Evolutionary conservation across 1,139 yeast genomes (phyloP).

Genomic region (Geotrichum siamense): DNA sequence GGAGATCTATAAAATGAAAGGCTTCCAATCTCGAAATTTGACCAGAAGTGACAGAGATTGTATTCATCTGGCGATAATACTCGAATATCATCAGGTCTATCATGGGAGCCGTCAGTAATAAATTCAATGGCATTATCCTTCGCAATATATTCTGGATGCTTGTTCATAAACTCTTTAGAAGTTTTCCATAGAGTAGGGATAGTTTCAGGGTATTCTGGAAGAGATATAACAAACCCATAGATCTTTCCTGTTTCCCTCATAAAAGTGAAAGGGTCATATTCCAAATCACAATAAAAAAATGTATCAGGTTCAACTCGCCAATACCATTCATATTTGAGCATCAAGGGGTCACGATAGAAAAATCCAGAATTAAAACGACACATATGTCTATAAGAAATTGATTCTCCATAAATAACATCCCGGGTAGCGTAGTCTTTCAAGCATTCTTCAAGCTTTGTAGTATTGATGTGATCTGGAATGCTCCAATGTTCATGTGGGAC

Average conservation of each 20-base stretch:
- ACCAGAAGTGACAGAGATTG: slow-evolving; percentile 92
- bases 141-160: slow-evolving; percentile 56
- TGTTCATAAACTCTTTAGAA: slow-evolving; percentile 55
- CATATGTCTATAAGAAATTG: slow-evolving; percentile 75
- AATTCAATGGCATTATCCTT: slow-evolving; percentile 64
- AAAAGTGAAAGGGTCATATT: slow-evolving; percentile 71
- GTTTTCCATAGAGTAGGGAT: slow-evolving; percentile 78
- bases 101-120: slow-evolving; percentile 49
- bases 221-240: slow-evolving; percentile 78
- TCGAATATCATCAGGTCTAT: slow-evolving; percentile 36
- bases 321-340: slow-evolving; percentile 68
- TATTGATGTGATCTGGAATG: slow-evolving; percentile 46
- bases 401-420: slow-evolving; percentile 66
- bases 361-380: slow-evolving; percentile 77
- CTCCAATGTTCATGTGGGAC: slow-evolving; percentile 69
- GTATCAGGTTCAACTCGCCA: slow-evolving; percentile 94
- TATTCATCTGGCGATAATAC: slow-evolving; percentile 43
- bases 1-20: slow-evolving; percentile 72
- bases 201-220: slow-evolving; percentile 74
- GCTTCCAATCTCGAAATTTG: slow-evolving; percentile 83
- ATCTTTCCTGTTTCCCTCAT: slow-evolving; percentile 64
- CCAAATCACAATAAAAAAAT: slow-evolving; percentile 67
- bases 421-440: slow-evolving; percentile 51
- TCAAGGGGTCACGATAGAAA: slow-evolving; percentile 66
- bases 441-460: slow-evolving; percentile 39